Base-by-base conservation (phyloP, 106 monocot genomes). In the Hemerocallis citrina region DNA sequence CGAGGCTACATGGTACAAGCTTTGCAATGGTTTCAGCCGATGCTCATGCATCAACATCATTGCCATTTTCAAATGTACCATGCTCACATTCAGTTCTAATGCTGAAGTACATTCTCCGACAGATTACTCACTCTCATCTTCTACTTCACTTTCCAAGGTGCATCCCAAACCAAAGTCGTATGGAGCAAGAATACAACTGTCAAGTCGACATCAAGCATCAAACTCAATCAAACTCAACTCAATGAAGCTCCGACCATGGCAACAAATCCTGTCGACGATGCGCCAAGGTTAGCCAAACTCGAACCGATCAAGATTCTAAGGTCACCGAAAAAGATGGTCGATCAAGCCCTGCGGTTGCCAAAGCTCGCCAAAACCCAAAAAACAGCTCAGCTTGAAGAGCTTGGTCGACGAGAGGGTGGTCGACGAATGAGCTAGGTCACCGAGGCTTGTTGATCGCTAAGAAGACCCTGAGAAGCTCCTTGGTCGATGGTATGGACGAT, bases 321-420 rank as follows among this genome's bases (percentile, higher is more conserved):
- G 1, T n/a, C n/a, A n/a, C n/a, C n/a, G n/a, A 51, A 10, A 11
- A 23, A 2, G 50, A 44, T n/a, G 64, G 91, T 91, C 96, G 79
- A 87, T 79, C 33, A 73, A 33, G 22, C 84, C 79, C 32, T 84
- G 86, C 55, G 91, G 91, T 61, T n/a, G n/a, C n/a, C n/a, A n/a
- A n/a, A n/a, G n/a, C n/a, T n/a, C n/a, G n/a, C n/a, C n/a, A n/a
- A n/a, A n/a, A n/a, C n/a, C n/a, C n/a, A n/a, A n/a, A 96, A 77
- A 70, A 96, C 91, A 38, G 87, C 76, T 60, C 77, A 84, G 67
- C 75, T 79, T 22, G 91, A 91, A 39, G 96, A 91, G 42, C 66
- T 32, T 49, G 91, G 51, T 20, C 91, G 70, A 50, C n/a, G n/a
- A n/a, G n/a, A n/a, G n/a, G n/a, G n/a, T n/a, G n/a, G n/a, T n/a